Evolutionary conservation across 2,329 filamentous ascomycete species (phyloP).

Genomic region (Aureobasidium sp.): DNA sequence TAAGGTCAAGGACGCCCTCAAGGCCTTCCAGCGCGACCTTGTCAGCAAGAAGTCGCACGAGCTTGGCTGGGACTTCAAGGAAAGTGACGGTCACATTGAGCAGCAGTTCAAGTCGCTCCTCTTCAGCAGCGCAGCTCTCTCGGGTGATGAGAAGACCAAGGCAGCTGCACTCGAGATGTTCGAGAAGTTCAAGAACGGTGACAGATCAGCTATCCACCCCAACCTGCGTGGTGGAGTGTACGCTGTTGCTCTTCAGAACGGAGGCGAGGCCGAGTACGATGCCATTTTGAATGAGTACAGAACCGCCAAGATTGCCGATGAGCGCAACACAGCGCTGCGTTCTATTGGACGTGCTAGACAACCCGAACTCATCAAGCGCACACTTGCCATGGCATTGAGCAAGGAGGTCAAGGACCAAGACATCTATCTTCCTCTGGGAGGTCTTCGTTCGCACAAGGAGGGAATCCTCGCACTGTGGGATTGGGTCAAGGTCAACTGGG

Average conservation of each 20-base stretch:
- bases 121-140: conserved; percentile 73
- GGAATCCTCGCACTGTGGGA: conserved; percentile 73
- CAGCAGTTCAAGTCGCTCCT: conserved; percentile 92
- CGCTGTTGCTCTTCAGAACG: conserved; percentile 72
- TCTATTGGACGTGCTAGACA: conserved; percentile 70
- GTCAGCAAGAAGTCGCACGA: conserved; percentile 73
- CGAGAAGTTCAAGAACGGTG: conserved; percentile 68
- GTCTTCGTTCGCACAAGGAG: conserved; percentile 65
- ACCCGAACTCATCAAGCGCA: conserved; percentile 71
- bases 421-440: conserved; percentile 78
- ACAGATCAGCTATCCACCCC: conserved; percentile 75
- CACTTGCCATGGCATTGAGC: conserved; percentile 64
- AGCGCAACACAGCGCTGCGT: conserved; percentile 85
- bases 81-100: conserved; percentile 76
- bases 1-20: conserved; percentile 62
- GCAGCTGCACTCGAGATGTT: conserved; percentile 86
- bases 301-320: conserved; percentile 67
- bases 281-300: conserved; percentile 66
- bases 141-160: conserved; percentile 70
- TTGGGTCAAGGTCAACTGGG: conserved; percentile 86
- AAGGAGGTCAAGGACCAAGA: conserved; percentile 89
- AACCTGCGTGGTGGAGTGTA: conserved; percentile 86
- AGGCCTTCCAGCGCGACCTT: conserved; percentile 73
- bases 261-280: conserved; percentile 81
- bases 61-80: conserved; percentile 79